Evolutionary conservation across 768 basidiomycete genomes (phyloP), one percentile per base, ranked within the genome.

Genomic region (Pisolithus tinctorius): DNA sequence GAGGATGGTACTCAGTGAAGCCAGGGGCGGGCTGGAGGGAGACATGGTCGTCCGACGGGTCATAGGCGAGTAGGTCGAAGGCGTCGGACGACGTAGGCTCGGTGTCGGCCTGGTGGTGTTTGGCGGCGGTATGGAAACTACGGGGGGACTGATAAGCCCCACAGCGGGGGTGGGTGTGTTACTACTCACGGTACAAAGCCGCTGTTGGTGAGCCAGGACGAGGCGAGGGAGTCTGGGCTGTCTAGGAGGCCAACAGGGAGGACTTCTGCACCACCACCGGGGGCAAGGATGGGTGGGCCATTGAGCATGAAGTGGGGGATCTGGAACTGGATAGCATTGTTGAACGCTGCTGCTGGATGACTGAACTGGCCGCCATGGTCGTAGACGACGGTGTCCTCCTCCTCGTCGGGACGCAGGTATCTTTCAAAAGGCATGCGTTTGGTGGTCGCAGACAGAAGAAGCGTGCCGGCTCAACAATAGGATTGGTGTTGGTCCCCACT

Each of bases 231-330:
- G 63, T 41, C 57, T 16, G 63, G 47, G 20, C 47, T 57, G 42
- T 57, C 62, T 20, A 63, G 58, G 51, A 75, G 65, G 37, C 74
- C 74, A 3, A 70, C 68, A 10, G 83, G 79, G n/a, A 88, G 62
- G 13, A 84, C 80, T 65, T 88, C 88, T 9, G 83, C 86, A 34
- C 88, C 86, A 23, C 86, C 86, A 20, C 85, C 86, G 2, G 75
- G 80, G 1, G 83, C 83, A 20, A 88, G 74, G 1, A 77, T 75
- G 26, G 86, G 83, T 0, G 77, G 72, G 4, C 75, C 76, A 53
- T 66, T 67, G 58, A 79, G 70, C 68, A 88, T 76, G 63, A 84
- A 87, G 26, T 77, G 73, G 4, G 86, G 86, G 36, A 88, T 71
- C 64, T 85, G 82, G 55, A 87, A 76, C 50, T 73, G 74, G 55